Evolutionary conservation across 1,284 basidiomycete species (phyloP).

Genomic region (Cutaneotrichosporon cutaneum): DNA sequence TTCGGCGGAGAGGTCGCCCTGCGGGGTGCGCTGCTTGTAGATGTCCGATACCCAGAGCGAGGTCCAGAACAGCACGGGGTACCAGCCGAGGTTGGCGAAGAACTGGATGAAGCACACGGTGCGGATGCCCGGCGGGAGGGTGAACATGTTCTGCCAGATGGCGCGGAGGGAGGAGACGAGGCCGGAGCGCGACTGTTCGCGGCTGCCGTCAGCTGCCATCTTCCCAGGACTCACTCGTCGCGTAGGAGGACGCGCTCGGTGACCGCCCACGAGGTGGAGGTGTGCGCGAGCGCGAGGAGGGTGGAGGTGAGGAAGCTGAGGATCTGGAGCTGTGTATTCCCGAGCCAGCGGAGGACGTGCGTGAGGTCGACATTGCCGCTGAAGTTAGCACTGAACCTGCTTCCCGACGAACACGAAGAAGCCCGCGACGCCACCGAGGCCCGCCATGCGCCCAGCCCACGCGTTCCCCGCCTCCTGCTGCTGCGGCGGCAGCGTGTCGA

Average conservation of each 20-base stretch:
- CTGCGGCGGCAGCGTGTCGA: slow-evolving; percentile 59
- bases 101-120: slow-evolving; percentile 78
- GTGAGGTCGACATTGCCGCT: slow-evolving; percentile 72
- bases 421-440: slow-evolving; percentile 74
- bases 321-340: slow-evolving; percentile 76
- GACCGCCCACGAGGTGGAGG: slow-evolving; percentile 63
- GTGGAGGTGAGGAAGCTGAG: slow-evolving; percentile 56
- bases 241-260: slow-evolving; percentile 72
- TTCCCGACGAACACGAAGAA: slow-evolving; percentile 85
- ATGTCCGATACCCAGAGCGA: slow-evolving; percentile 83
- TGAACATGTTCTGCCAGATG: slow-evolving; percentile 67
- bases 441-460: slow-evolving; percentile 89
- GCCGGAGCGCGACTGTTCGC: slow-evolving; percentile 41
- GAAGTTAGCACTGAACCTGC: too few relatives aligned
- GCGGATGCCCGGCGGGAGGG: slow-evolving; percentile 70
- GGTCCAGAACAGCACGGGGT: slow-evolving; percentile 83
- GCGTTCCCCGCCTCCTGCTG: slow-evolving; percentile 86
- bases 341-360: slow-evolving; percentile 62
- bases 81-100: slow-evolving; percentile 77
- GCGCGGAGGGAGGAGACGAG: slow-evolving; percentile 41
- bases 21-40: slow-evolving; percentile 60
- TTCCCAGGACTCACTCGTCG: slow-evolving; percentile 49
- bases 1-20: slow-evolving; percentile 26
- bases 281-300: slow-evolving; percentile 55
- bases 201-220: slow-evolving; percentile 29